These are phyloP conservation scores for Cajanus cajan DNA, from an alignment of 306 rosid species.

Conservation along the genomic window DNA sequence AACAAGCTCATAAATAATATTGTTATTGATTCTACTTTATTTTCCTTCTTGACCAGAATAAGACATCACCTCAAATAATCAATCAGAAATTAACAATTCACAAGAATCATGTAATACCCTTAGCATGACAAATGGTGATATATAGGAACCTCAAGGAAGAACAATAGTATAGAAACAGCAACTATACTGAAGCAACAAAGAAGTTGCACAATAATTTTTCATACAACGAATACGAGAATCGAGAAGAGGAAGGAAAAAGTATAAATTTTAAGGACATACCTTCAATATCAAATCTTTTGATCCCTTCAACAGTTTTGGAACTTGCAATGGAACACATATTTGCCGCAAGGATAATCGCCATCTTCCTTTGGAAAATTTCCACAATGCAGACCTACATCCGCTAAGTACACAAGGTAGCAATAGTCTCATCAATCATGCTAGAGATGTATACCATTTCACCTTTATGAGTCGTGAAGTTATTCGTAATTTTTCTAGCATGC, in stretches of 20 bases:
- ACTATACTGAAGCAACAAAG: background rate
- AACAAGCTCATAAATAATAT: too few relatives aligned
- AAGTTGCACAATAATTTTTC: background rate
- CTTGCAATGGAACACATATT: slow-evolving; percentile 42
- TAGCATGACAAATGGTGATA: background rate
- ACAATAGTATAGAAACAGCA: background rate
- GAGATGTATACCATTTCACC: background rate
- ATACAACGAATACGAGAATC: background rate
- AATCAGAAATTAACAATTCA: background rate
- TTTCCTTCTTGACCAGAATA: background rate
- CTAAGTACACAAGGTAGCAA: slow-evolving; percentile 10
- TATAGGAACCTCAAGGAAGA: background rate
- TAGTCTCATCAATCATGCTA: slow-evolving; percentile 27
- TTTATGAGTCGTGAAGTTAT: background rate
- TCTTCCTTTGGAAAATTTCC: slow-evolving; percentile 35
- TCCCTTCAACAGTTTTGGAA: slow-evolving; percentile 31
- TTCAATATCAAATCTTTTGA: slow-evolving; percentile 29
- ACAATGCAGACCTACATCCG: slow-evolving; percentile 25
- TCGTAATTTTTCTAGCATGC: background rate
- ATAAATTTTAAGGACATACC: slow-evolving; percentile 38
- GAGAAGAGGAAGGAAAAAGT: background rate
- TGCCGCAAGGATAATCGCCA: slow-evolving; percentile 49
- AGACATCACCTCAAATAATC: background rate
- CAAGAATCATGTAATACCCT: background rate
- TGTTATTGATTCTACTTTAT: slow-evolving; percentile 1